Conservation (phyloP, 2,329 filamentous ascomycete species). For the Pseudogymnoascus sp. region DNA sequence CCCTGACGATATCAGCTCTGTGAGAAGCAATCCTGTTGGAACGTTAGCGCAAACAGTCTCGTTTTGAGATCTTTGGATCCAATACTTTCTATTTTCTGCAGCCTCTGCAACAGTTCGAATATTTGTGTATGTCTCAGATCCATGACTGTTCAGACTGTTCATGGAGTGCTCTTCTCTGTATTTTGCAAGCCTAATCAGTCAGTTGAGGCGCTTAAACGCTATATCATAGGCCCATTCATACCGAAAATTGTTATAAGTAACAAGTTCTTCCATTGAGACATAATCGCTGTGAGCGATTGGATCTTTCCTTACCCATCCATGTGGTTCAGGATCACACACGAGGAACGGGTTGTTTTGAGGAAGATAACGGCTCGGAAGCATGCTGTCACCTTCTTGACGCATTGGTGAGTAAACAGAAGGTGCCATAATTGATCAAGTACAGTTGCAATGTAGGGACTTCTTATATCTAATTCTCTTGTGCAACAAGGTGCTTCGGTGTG, state of each 20-base stretch:
- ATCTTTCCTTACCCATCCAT: constrained; percentile 4
- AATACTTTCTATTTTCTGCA: neutral
- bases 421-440: neutral
- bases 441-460: neutral
- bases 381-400: neutral
- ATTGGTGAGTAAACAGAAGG: neutral
- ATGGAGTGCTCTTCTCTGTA: neutral
- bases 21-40: neutral
- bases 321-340: neutral
- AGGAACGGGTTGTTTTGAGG: neutral
- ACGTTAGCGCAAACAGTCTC: neutral
- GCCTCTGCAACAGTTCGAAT: neutral
- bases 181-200: neutral
- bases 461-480: neutral
- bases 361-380: neutral
- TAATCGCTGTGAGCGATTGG: constrained; percentile 1
- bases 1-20: neutral
- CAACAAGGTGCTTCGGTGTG: neutral
- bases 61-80: neutral
- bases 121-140: neutral
- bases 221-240: neutral
- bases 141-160: neutral
- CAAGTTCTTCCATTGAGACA: constrained; percentile 2
- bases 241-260: constrained; percentile 9
- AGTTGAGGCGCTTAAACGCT: neutral